A percentile compares a stretch with the other conserved stretches of the same genome.
Evolutionary conservation across 163 green algal genomes (phyloP).

Genomic region (Chlamydomonas reinhardtii): DNA sequence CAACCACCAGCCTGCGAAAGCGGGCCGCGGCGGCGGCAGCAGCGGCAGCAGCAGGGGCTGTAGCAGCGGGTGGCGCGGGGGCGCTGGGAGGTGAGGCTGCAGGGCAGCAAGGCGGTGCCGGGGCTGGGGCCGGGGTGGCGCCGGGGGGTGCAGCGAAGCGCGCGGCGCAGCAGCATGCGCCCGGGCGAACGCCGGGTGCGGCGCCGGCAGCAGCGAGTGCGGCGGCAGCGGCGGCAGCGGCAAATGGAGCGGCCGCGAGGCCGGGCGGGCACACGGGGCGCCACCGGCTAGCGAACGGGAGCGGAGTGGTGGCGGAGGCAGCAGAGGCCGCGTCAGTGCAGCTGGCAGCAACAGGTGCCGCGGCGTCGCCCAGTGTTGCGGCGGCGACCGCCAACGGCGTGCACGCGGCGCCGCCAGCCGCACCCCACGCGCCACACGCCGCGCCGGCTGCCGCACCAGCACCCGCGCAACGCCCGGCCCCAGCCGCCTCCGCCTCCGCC

Average conservation of each 20-base stretch:
- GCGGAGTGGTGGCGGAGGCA: too few relatives aligned
- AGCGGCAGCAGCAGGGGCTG: background rate
- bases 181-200: too few relatives aligned
- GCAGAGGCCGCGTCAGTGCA: too few relatives aligned
- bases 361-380: background rate
- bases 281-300: constrained; percentile 7
- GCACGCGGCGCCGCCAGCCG: too few relatives aligned
- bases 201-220: constrained; percentile 5
- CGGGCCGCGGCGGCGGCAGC: background rate
- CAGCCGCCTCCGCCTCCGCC: background rate
- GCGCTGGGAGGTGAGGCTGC: background rate
- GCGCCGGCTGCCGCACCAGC: background rate
- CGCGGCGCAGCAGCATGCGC: background rate
- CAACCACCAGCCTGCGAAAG: constrained; percentile 35
- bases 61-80: background rate
- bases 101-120: background rate
- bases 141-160: too few relatives aligned
- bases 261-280: too few relatives aligned
- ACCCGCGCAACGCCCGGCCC: too few relatives aligned
- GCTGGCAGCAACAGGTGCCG: too few relatives aligned
- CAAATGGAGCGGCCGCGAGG: too few relatives aligned
- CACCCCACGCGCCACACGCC: background rate
- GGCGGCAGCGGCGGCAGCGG: background rate
- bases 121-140: too few relatives aligned
- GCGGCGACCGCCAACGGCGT: background rate